Base-by-base conservation (phyloP, 768 basidiomycete genomes). In the Dictyophora rubrovolvata region DNA sequence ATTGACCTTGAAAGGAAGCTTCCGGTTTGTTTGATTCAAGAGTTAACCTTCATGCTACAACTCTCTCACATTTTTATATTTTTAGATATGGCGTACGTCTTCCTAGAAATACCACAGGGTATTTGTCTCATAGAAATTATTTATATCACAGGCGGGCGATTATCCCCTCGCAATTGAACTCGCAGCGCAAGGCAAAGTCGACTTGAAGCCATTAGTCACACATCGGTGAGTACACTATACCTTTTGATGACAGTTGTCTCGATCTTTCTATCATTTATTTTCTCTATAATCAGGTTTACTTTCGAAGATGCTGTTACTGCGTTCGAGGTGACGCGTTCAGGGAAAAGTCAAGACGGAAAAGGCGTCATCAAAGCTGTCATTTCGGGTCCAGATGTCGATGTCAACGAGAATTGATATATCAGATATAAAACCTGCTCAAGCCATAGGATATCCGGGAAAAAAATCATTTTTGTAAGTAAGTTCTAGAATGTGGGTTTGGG, bases 291-390 rank as follows among this genome's bases (percentile, higher is more conserved):
- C 66, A 86, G 87, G 18, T 92, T 81, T 73, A 68, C 77, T 36
- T 97, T 97, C 69, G 76, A 84, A 46, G 77, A 93, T 12, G 90
- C 93, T 52, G 71, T 81, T 21, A 74, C 75, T 53, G 95, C 93
- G 1, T 96, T 97, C 79, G 74, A 87, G 59, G 83, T 86, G 14
- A 96, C 88, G 37, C 80, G 83, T 60, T 70, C 73, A 18, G 92
- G 93, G 28, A 89, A 86, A 76, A 86, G 91, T 52, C 76, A 80
- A 56, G 89, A 97, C 67, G 94, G 93, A 51, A 89, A 85, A 71
- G 80, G 80, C 35, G 85, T 93, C 48, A 94, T 95, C 68, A 95
- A 96, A 72, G 85, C 82, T 35, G 85, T 95, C 63, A 92, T 94
- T 63, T 87, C 86, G 52, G 90, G 90, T 5, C 89, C 89, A 48